These are phyloP conservation scores for Helicocarpus griseus DNA, from an alignment of 2,329 filamentous ascomycete species.

Conservation along the genomic window DNA sequence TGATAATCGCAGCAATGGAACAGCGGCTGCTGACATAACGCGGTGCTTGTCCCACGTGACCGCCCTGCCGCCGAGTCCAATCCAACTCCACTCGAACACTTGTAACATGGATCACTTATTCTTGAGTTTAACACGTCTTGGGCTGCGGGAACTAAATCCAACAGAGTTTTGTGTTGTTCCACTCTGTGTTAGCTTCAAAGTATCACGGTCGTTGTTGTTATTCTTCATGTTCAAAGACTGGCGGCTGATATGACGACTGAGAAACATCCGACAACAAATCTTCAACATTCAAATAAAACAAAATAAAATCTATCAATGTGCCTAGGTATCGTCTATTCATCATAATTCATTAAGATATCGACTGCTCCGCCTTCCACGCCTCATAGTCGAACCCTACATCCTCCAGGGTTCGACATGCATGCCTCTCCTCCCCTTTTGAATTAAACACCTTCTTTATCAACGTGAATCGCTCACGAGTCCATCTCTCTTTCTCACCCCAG, in stretches of 20 bases:
- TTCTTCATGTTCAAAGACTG: too few species aligned
- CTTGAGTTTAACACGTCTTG: too few species aligned
- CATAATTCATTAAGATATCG: too few species aligned
- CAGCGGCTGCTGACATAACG: not conserved
- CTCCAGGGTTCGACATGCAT: conserved; percentile 51
- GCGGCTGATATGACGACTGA: too few species aligned
- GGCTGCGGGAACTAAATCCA: not conserved
- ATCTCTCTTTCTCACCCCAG: conserved; percentile 63
- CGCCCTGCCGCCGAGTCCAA: not conserved
- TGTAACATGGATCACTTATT: too few species aligned
- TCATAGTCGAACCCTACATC: conserved; percentile 63
- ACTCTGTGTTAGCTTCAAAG: not conserved
- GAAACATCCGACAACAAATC: too few species aligned
- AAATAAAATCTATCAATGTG: not conserved
- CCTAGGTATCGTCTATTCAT: not conserved
- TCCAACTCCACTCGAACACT: not conserved
- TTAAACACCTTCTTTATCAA: conserved; percentile 66
- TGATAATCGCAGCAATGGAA: not conserved
- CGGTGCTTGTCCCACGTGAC: not conserved
- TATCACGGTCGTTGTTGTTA: too few species aligned
- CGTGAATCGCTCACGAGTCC: conserved; percentile 59
- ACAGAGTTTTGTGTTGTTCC: not conserved
- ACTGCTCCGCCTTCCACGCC: conserved; percentile 18
- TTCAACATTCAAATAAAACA: too few species aligned
- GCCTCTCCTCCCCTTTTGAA: conserved; percentile 47